Base-by-base conservation (phyloP, 1,284 basidiomycete genomes). In the Ustilago shanxiensis region DNA sequence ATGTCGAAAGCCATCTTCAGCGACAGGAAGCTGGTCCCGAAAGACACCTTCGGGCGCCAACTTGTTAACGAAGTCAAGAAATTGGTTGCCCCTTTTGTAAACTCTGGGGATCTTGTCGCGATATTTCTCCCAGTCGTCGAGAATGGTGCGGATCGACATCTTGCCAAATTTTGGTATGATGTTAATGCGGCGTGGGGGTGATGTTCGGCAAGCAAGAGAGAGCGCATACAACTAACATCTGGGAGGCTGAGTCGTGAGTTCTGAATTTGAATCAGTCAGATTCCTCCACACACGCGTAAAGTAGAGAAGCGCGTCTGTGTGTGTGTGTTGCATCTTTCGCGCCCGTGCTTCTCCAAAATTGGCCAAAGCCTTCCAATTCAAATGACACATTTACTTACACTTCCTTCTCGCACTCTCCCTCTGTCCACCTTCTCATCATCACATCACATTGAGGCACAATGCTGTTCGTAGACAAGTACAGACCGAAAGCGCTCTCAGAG, bases 401-500 rank as follows among this genome's bases (percentile, higher is more conserved):
- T 24, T 11, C 20, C 20, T 44, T n/a, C 41, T n/a, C n/a, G n/a
- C 24, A 49, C 24, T 26, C 26, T 20, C 16, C 26, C 8, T 33
- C 26, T 18, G 16, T 33, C 54, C 35, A 29, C 52, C 33, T 26
- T 37, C 50, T 37, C 31, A 33, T 33, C 31, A 33, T 33, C 31
- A 33, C 56, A 47, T 6, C 45, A 50, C 29, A 22, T 24, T n/a
- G 11, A 31, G 10, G 18, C 61, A 41, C 22, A 2, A 84, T 85
- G 84, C 83, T 86, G 33, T 86, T 79, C 70, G 84, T 86, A 50
- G 84, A 57, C 59, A 79, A 98, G 92, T 94, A 94, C 86, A 91
- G 96, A 58, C 96, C 96, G 16, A 91, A 91, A 73, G 90, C 91
- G 2, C 90, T 99, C 26, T 91, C 92, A 77, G 92, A 93, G 62